These are phyloP conservation scores for Podila verticillata DNA, from an alignment of 192 early-diverging fungal species.

Conservation along the genomic window DNA sequence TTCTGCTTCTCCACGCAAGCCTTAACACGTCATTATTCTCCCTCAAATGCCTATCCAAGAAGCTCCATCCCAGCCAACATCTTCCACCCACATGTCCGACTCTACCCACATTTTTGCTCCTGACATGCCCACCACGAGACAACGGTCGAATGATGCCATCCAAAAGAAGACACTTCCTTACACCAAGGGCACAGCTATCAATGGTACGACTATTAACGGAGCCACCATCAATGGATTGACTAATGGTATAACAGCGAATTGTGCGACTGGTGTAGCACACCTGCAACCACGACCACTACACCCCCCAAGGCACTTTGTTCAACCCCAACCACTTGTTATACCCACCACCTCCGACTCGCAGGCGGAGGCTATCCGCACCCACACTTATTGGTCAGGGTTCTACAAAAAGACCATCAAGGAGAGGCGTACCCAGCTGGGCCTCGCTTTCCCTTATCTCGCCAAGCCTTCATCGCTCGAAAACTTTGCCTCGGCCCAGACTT, in stretches of 20 bases:
- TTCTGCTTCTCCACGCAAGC: too few species aligned
- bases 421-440: constrained; percentile 69
- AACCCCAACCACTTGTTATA: background rate
- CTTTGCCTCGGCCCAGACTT: constrained; percentile 46
- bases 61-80: too few species aligned
- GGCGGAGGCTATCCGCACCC: constrained; percentile 13
- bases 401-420: constrained; percentile 80
- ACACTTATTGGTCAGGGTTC: constrained; percentile 75
- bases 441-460: constrained; percentile 64
- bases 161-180: too few species aligned
- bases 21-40: too few species aligned
- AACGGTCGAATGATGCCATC: too few species aligned
- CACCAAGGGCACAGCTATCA: too few species aligned
- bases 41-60: too few species aligned
- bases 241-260: background rate
- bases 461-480: constrained; percentile 43
- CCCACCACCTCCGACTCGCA: background rate
- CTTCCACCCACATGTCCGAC: background rate
- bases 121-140: too few species aligned
- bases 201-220: too few species aligned
- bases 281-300: background rate
- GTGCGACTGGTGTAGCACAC: too few species aligned
- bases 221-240: too few species aligned
- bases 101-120: background rate
- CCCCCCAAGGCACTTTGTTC: constrained; percentile 6